Percentiles rank a stretch among this genome's conserved stretches.
phyloP scores from a whole-genome alignment of 345 rosid genomes.

The Rubroshorea leprosula region DNA sequence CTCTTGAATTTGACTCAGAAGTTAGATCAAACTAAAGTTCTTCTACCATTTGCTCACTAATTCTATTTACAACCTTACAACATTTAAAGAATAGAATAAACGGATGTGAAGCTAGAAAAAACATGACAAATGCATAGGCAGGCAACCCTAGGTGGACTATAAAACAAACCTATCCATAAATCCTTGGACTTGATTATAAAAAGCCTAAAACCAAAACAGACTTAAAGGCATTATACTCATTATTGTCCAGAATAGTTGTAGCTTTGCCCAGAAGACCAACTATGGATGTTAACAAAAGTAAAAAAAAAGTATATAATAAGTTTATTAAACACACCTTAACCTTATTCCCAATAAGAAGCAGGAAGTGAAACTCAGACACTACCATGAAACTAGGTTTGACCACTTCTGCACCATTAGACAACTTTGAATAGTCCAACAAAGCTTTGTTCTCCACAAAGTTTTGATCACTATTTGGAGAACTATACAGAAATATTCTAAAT shows the following conservation, averaged over 20 bases:
- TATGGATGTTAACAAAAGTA: slow-evolving; percentile 1
- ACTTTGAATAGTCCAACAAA: slow-evolving; percentile 70
- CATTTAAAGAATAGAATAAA: slow-evolving; percentile 20
- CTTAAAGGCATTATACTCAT: no score
- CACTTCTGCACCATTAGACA: slow-evolving; percentile 64
- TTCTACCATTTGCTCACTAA: slow-evolving; percentile 93
- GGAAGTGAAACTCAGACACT: slow-evolving; percentile 91
- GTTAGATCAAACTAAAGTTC: slow-evolving; percentile 94
- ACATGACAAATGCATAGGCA: not conserved
- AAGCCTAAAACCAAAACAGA: no score
- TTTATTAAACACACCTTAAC: slow-evolving; percentile 75
- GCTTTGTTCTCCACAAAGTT: slow-evolving; percentile 99
- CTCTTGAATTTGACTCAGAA: slow-evolving; percentile 75
- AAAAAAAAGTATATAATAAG: slow-evolving; percentile 7
- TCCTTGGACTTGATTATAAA: slow-evolving; percentile 3
- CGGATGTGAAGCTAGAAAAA: slow-evolving; percentile 12
- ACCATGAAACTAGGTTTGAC: slow-evolving; percentile 86
- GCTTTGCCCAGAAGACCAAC: slow-evolving; percentile 2
- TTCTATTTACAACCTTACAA: slow-evolving; percentile 87
- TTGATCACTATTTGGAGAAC: slow-evolving; percentile 85
- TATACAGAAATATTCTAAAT: slow-evolving; percentile 28
- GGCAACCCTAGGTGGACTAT: slow-evolving; percentile 3
- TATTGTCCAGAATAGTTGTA: not conserved
- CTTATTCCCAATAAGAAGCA: slow-evolving; percentile 88
- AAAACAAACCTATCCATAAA: slow-evolving; percentile 1